These are phyloP conservation scores for Candida tropicalis DNA, from an alignment of 1,139 yeast genomes.

Conservation along the genomic window DNA sequence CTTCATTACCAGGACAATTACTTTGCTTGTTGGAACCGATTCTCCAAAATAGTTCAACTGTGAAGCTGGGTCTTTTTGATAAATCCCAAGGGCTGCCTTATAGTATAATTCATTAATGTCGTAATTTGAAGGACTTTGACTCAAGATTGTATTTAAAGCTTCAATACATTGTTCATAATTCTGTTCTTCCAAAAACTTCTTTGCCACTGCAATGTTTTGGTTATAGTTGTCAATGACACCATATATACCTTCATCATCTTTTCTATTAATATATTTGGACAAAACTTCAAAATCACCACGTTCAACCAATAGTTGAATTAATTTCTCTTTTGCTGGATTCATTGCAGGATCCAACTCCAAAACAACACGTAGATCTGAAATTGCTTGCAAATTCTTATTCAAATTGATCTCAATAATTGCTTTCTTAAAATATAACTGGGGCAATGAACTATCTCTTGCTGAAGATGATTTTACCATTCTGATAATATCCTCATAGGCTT, in stretches of 20 bases:
- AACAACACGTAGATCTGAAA: slow-evolving; percentile 47
- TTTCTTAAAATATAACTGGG: slow-evolving; percentile 52
- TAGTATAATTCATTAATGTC: slow-evolving; percentile 26
- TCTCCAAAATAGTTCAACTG: slow-evolving; percentile 16
- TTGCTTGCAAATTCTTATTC: slow-evolving; percentile 49
- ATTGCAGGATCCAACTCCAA: slow-evolving; percentile 41
- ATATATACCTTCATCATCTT: slow-evolving; percentile 19
- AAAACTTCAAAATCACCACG: slow-evolving; percentile 43
- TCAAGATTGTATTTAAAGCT: slow-evolving; percentile 25
- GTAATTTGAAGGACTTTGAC: slow-evolving; percentile 26
- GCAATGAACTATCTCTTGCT: slow-evolving; percentile 16
- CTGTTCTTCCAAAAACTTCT: slow-evolving; percentile 14
- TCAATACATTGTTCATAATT: slow-evolving; percentile 25
- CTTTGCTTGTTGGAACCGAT: slow-evolving; percentile 19
- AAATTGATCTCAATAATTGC: slow-evolving; percentile 56
- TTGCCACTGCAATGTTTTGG: slow-evolving; percentile 22
- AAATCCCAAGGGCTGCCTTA: slow-evolving; percentile 20
- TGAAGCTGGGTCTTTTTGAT: slow-evolving; percentile 16
- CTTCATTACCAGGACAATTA: slow-evolving; percentile 27
- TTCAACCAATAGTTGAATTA: slow-evolving; percentile 46
- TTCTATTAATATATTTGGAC: slow-evolving; percentile 14
- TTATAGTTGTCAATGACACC: slow-evolving; percentile 22
- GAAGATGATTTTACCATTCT: slow-evolving; percentile 4
- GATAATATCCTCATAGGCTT: slow-evolving; percentile 22
- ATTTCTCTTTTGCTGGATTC: slow-evolving; percentile 45